Conservation (phyloP, 2,329 filamentous ascomycete genomes). For the Hymenoscyphus fraxineus region DNA sequence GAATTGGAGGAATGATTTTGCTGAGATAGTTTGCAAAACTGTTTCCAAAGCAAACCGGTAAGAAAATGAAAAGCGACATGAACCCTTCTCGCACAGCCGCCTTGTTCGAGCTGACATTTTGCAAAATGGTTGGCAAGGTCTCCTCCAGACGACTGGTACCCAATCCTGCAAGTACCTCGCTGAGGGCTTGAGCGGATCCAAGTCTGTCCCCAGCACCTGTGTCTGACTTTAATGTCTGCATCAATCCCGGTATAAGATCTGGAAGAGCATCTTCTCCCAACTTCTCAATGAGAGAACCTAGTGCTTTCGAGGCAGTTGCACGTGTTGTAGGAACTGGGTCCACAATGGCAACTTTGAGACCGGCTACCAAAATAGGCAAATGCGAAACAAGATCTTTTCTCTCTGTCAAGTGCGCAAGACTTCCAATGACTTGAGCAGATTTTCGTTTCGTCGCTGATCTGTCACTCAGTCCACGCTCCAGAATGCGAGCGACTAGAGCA, state of each 20-base stretch:
- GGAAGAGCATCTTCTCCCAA: constrained; percentile 94
- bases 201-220: constrained; percentile 93
- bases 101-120: constrained; percentile 91
- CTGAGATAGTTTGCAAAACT: constrained; percentile 95
- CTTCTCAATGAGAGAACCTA: constrained; percentile 97
- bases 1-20: constrained; percentile 91
- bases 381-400: constrained; percentile 90
- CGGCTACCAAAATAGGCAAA: constrained; percentile 86
- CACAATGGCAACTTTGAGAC: constrained; percentile 82
- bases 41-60: constrained; percentile 98
- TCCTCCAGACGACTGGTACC: constrained; percentile 92
- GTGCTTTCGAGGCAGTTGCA: constrained; percentile 90
- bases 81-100: constrained; percentile 91
- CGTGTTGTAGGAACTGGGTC: constrained; percentile 95
- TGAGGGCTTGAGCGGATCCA: constrained; percentile 92
- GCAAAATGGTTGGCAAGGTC: constrained; percentile 89
- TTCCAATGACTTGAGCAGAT: constrained; percentile 95
- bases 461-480: constrained; percentile 87
- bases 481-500: constrained; percentile 88
- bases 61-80: constrained; percentile 99
- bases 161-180: constrained; percentile 90
- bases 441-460: constrained; percentile 95
- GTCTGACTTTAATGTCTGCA: constrained; percentile 96
- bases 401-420: constrained; percentile 92
- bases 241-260: constrained; percentile 94